These are phyloP conservation scores for Suillus variegatus DNA, from an alignment of 768 basidiomycete genomes.

Conservation along the genomic window DNA sequence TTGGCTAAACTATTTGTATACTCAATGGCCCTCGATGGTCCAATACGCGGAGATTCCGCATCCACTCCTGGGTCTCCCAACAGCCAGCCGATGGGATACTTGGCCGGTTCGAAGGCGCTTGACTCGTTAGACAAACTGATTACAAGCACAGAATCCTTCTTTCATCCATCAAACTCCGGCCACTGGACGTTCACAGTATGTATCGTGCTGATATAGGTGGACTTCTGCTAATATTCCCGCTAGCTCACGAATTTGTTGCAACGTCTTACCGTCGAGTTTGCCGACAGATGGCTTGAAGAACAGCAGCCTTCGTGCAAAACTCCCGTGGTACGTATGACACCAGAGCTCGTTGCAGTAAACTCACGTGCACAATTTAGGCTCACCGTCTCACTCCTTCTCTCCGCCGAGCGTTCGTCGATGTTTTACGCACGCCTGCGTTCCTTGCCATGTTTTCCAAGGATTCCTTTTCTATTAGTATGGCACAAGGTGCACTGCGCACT, in stretches of 20 bases:
- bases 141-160: conserved; percentile 91
- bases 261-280: conserved; percentile 72
- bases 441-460: conserved; percentile 93
- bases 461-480: conserved; percentile 72
- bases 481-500: conserved; percentile 76
- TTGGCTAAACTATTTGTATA: conserved; percentile 87
- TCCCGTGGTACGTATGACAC: conserved; percentile 50
- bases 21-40: conserved; percentile 84
- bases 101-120: conserved; percentile 85
- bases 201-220: neutral
- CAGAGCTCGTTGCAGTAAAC: neutral
- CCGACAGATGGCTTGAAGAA: conserved; percentile 79
- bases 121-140: conserved; percentile 86
- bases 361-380: conserved; percentile 39
- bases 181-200: conserved; percentile 60
- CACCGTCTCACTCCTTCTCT: conserved; percentile 81
- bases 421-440: conserved; percentile 82
- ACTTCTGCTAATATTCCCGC: conserved; percentile 12
- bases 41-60: conserved; percentile 46
- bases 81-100: conserved; percentile 50
- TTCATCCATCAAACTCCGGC: conserved; percentile 93
- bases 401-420: conserved; percentile 78
- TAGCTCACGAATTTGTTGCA: conserved; percentile 85
- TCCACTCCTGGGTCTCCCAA: conserved; percentile 50
- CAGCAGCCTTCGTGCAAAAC: conserved; percentile 76